These are phyloP conservation scores for Marasmius sp. DNA, from an alignment of 1,284 basidiomycete genomes.

Conservation along the genomic window DNA sequence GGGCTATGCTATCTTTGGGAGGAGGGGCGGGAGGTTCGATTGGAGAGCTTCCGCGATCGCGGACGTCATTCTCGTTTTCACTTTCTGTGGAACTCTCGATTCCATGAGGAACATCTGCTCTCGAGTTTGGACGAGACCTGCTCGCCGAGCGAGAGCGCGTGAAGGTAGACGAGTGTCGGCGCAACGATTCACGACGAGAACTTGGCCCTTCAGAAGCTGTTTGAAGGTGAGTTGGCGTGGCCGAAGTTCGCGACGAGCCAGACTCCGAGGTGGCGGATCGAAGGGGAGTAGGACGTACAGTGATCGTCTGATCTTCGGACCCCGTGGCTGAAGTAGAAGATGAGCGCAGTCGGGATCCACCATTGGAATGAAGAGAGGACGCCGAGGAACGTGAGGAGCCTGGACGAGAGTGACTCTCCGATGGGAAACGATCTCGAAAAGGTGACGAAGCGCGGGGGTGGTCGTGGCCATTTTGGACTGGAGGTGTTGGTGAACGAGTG, in stretches of 20 bases:
- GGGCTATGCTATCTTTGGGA: constrained; percentile 42
- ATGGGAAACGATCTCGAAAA: not conserved
- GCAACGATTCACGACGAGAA: constrained; percentile 2
- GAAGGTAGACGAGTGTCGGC: not conserved
- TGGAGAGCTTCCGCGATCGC: constrained; percentile 16
- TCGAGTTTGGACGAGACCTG: constrained; percentile 50
- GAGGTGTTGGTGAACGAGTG: constrained; percentile 18
- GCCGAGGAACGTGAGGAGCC: constrained; percentile 16
- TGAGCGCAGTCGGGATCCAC: constrained; percentile 21
- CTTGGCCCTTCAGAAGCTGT: constrained; percentile 21
- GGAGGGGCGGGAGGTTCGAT: constrained; percentile 45
- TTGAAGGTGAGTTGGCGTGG: constrained; percentile 18
- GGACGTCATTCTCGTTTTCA: constrained; percentile 34
- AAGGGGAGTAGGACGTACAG: constrained; percentile 5
- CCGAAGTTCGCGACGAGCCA: constrained; percentile 20
- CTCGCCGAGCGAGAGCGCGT: constrained; percentile 16
- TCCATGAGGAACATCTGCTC: constrained; percentile 65
- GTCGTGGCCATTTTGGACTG: constrained; percentile 21
- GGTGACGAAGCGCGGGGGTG: constrained; percentile 19
- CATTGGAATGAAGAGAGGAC: not conserved
- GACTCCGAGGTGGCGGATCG: constrained; percentile 14
- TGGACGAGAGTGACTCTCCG: constrained; percentile 14
- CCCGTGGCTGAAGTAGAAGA: not conserved
- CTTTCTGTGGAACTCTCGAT: constrained; percentile 73
- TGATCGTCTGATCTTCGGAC: constrained; percentile 10